Conservation (phyloP, 441 rosid species). For the Pelargonium myrrhifolium region DNA sequence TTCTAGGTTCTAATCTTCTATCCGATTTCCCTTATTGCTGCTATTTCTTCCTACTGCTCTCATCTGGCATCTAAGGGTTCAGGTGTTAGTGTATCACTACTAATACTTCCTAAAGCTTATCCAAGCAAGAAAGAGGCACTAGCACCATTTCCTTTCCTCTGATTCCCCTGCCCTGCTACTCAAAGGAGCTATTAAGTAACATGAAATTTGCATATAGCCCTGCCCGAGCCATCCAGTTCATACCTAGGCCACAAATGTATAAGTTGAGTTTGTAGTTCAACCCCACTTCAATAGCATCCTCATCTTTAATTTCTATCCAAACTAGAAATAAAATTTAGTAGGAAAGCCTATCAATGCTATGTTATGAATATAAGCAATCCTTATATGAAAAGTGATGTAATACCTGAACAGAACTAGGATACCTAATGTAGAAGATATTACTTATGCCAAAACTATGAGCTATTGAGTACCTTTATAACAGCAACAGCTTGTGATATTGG, state of each 20-base stretch:
- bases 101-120: no score
- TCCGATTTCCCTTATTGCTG: neutral
- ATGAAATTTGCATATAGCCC: no score
- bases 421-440: neutral
- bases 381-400: neutral
- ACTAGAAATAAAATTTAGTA: neutral
- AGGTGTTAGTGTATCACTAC: neutral
- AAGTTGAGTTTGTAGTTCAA: no score
- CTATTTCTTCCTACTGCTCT: neutral
- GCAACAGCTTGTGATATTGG: constrained; percentile 68
- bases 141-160: no score
- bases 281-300: no score
- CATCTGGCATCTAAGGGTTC: neutral
- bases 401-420: neutral
- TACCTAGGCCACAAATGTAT: no score
- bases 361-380: neutral
- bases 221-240: neutral
- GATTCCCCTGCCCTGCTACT: no score
- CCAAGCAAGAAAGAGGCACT: no score
- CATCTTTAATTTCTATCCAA: neutral
- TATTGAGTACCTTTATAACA: constrained; percentile 67
- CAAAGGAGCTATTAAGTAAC: neutral
- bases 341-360: neutral
- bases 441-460: constrained; percentile 7
- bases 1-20: neutral